A percentile compares a stretch with the other conserved stretches of the same genome.
Evolutionary conservation across 352 stramenopile species (phyloP).

Genomic region (Peronospora belbahrii): DNA sequence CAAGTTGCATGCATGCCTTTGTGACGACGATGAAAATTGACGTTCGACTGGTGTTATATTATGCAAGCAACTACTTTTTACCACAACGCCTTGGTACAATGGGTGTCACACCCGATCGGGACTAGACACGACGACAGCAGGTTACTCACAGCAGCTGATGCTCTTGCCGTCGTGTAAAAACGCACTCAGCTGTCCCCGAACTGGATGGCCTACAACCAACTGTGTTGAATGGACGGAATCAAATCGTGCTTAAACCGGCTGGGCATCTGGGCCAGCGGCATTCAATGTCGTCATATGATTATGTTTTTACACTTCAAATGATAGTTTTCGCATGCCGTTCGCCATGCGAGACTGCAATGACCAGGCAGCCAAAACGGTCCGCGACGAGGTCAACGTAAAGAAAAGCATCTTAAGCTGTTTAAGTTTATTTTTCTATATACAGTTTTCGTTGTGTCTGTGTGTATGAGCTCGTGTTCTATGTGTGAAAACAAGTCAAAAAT

Average conservation of each 20-base stretch:
- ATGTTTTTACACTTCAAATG: too few relatives aligned
- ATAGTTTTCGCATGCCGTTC: not conserved
- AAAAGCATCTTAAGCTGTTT: not conserved
- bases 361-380: conserved; percentile 6
- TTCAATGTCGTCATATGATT: conserved; percentile 13
- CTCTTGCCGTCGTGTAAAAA: not conserved
- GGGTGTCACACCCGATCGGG: conserved; percentile 4
- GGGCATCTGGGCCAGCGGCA: too few relatives aligned
- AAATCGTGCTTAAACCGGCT: too few relatives aligned
- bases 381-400: not conserved
- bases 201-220: not conserved
- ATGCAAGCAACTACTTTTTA: conserved; percentile 3
- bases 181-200: conserved; percentile 10
- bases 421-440: conserved; percentile 1
- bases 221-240: not conserved
- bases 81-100: conserved; percentile 1
- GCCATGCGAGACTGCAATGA: conserved; percentile 7
- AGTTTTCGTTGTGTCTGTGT: not conserved
- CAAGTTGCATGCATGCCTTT: not conserved
- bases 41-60: not conserved
- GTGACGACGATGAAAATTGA: not conserved
- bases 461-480: too few relatives aligned
- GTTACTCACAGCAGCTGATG: conserved; percentile 22
- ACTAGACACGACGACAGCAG: conserved; percentile 11
- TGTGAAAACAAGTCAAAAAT: too few relatives aligned